A percentile compares a stretch with the other conserved stretches of the same genome.
Evolutionary conservation across 129 eudicot species (phyloP).

Genomic region (Escallonia rubra): DNA sequence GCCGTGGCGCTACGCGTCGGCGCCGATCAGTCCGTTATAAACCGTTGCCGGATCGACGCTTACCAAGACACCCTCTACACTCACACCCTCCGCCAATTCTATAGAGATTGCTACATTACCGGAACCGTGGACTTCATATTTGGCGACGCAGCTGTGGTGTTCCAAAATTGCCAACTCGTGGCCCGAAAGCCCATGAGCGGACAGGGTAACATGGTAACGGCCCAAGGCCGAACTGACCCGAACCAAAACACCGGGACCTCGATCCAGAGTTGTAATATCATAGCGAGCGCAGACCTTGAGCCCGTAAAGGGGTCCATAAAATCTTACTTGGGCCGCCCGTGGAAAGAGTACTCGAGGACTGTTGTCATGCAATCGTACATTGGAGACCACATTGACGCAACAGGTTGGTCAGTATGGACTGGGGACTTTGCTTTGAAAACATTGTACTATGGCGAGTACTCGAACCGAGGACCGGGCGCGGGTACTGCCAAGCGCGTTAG

Average conservation of each 20-base stretch:
- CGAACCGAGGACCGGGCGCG: constrained; percentile 31
- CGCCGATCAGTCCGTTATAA: constrained; percentile 39
- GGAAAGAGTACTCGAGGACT: constrained; percentile 36
- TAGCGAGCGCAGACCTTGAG: constrained; percentile 34
- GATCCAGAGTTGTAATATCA: constrained; percentile 33
- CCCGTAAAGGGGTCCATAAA: constrained; percentile 33
- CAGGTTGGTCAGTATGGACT: constrained; percentile 46
- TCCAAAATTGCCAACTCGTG: constrained; percentile 36
- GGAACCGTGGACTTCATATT: constrained; percentile 50
- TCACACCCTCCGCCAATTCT: constrained; percentile 41
- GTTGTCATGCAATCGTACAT: constrained; percentile 40
- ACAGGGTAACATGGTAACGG: constrained; percentile 43
- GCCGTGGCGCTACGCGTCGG: constrained; percentile 42
- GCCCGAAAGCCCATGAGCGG: constrained; percentile 41
- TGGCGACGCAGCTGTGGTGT: constrained; percentile 38
- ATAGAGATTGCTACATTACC: constrained; percentile 35
- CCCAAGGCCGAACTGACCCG: constrained; percentile 45
- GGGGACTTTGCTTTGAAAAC: constrained; percentile 40
- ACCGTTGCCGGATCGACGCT: constrained; percentile 35
- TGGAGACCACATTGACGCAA: constrained; percentile 43
- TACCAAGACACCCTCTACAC: constrained; percentile 46
- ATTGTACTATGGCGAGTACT: constrained; percentile 43
- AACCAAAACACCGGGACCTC: constrained; percentile 52
- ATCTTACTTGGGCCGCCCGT: constrained; percentile 53
- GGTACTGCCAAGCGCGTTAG: constrained; percentile 18